Evolutionary conservation across 306 rosid species (phyloP).

Genomic region (Inga oerstediana): DNA sequence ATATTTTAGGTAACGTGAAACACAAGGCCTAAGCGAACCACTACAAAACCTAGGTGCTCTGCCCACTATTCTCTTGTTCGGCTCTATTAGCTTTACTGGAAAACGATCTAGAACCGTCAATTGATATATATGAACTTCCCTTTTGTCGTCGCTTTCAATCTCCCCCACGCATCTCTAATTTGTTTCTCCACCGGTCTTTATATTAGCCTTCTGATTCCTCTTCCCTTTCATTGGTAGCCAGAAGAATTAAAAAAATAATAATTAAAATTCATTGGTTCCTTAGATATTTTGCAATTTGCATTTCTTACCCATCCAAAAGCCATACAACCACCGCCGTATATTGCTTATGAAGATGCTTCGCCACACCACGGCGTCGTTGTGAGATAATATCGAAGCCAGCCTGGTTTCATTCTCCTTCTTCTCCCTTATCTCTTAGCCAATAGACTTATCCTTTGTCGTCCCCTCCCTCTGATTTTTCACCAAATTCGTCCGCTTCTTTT

Average conservation of each 20-base stretch:
- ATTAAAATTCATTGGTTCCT: neutral
- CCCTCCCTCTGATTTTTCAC: constrained; percentile 38
- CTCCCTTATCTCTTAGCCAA: constrained; percentile 7
- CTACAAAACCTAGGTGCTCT: neutral
- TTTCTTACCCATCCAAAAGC: neutral
- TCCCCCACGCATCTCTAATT: neutral
- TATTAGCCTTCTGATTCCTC: constrained; percentile 12
- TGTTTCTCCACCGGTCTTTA: neutral
- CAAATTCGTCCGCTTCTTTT: constrained; percentile 24
- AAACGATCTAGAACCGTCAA: neutral
- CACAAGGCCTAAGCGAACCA: neutral
- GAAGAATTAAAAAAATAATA: neutral
- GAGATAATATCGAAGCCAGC: neutral
- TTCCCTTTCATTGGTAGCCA: neutral
- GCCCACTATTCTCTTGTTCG: neutral
- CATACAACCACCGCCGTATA: neutral
- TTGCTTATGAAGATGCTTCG: neutral
- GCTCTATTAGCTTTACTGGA: neutral
- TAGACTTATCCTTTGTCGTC: constrained; percentile 17
- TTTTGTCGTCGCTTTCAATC: neutral
- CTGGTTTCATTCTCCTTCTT: neutral
- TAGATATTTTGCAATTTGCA: neutral
- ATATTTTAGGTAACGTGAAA: neutral
- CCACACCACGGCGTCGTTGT: constrained; percentile 28
- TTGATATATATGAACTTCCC: neutral